Percentiles rank a stretch among this genome's conserved stretches.
These are phyloP conservation scores for Eutreptiella sp. DNA, from an alignment of 208 protist genomes.

Conservation along the genomic window DNA sequence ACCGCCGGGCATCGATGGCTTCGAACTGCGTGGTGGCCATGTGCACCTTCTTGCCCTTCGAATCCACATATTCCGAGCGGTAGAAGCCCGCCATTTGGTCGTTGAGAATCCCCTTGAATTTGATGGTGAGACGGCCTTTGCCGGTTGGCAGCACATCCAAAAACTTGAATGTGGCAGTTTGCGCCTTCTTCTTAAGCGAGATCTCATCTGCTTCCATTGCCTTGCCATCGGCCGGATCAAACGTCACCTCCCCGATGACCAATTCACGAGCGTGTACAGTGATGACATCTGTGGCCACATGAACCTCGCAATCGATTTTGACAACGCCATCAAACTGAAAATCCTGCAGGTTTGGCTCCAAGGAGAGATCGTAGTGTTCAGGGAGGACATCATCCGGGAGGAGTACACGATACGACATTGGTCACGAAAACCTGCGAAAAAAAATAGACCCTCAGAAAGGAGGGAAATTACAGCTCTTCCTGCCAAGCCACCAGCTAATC, in stretches of 20 bases:
- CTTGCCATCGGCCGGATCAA: constrained; percentile 14
- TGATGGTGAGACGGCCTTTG: constrained; percentile 45
- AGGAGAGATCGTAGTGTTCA: constrained; percentile 39
- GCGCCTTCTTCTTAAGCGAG: not conserved
- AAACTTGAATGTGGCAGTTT: constrained; percentile 20
- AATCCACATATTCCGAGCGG: constrained; percentile 52
- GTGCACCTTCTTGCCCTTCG: constrained; percentile 61
- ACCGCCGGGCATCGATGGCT: constrained; percentile 78
- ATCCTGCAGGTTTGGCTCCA: constrained; percentile 40
- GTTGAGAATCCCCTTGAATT: constrained; percentile 68
- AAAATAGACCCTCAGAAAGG: too few relatives aligned
- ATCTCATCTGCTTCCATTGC: not conserved
- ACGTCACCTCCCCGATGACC: constrained; percentile 6
- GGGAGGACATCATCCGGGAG: constrained; percentile 47
- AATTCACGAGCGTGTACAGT: constrained; percentile 7
- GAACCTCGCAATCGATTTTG: constrained; percentile 24
- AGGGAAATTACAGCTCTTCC: too few relatives aligned
- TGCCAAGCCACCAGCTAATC: too few relatives aligned
- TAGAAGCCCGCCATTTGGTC: constrained; percentile 85
- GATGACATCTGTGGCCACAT: not conserved
- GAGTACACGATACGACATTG: constrained; percentile 21
- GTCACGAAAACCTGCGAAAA: too few relatives aligned
- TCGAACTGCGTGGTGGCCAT: constrained; percentile 94
- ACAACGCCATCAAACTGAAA: constrained; percentile 43
- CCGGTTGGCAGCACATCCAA: constrained; percentile 22